Percentiles rank a stretch among this genome's conserved stretches.
Conservation (phyloP, 345 rosid genomes). For the Isatis tinctoria region DNA sequence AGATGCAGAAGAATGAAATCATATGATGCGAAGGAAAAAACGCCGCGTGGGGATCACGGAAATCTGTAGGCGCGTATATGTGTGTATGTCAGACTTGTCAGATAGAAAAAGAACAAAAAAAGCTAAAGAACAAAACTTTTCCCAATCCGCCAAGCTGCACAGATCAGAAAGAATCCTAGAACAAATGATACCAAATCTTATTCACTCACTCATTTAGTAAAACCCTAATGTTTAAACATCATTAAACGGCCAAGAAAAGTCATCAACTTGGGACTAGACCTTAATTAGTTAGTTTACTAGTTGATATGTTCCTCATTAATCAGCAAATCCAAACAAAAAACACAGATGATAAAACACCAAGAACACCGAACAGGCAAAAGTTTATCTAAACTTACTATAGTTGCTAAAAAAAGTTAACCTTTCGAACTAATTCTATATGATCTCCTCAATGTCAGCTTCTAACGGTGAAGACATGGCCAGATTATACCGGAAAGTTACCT, state of each 20-base stretch:
- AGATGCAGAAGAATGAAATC: conserved; percentile 14
- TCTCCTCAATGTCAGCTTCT: neutral
- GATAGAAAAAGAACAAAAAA: conserved; percentile 20
- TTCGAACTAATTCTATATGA: neutral
- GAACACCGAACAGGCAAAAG: neutral
- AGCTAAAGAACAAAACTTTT: conserved; percentile 29
- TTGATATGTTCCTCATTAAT: neutral
- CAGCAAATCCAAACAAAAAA: neutral
- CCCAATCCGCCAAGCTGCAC: conserved; percentile 18
- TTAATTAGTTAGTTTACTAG: neutral
- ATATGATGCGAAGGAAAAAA: neutral
- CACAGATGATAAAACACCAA: neutral
- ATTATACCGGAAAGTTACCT: conserved; percentile 25
- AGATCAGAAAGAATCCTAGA: conserved; percentile 29
- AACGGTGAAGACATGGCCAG: neutral
- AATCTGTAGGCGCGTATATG: neutral
- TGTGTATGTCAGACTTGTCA: conserved; percentile 10
- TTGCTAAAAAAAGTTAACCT: neutral
- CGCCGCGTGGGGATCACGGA: conserved; percentile 6
- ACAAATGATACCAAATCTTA: conserved; percentile 6
- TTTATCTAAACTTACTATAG: neutral
- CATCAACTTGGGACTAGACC: conserved; percentile 2
- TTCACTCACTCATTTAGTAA: neutral
- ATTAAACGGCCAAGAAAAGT: neutral
- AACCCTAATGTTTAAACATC: conserved; percentile 9